Base-by-base conservation (phyloP, 2,329 filamentous ascomycete genomes). In the Esteya vermicola region DNA sequence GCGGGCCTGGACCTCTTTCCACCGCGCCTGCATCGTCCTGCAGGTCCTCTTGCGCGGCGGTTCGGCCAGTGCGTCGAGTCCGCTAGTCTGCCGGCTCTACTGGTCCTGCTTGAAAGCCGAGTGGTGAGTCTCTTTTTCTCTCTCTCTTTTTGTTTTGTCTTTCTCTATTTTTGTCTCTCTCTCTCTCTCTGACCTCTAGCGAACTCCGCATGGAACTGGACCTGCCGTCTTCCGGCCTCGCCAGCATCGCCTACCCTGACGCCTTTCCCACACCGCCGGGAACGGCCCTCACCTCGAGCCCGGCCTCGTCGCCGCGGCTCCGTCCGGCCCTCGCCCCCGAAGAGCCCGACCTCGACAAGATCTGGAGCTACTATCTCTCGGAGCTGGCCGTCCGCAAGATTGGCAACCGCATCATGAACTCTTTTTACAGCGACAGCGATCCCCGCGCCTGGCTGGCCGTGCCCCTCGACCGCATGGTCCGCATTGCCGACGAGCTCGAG, bases 61-160 rank as follows among this genome's bases (percentile, higher is more conserved):
- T 4, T 13, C 32, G 8, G n/a, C n/a, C 12, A 12, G 19, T 8
- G 25, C 13, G 12, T 16, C 31, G 16, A 27, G 32, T 3, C 13
- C 6, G 19, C 37, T 40, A 3, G 39, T 34, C 14, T 20, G 33
- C n/a, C 23, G 39, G 27, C 39, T 41, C 1, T 41, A 37, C 22
- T 41, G 39, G 39, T 26, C 20, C 20, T 41, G 39, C 16, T 12
- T 33, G 9, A 41, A 41, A 20, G 31, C 39, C 5, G 39, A 41
- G 23, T 41, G 39, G 39, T 36, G 19, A 36, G 39, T 19, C 2
- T 27, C 22, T 9, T 6, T n/a, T n/a, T 13, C 8, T 6, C 8
- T 14, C n/a, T 27, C 6, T 5, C 27, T n/a, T n/a, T n/a, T n/a
- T n/a, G n/a, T n/a, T n/a, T n/a, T n/a, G n/a, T n/a, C n/a, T n/a